Percentiles rank a stretch among this genome's conserved stretches.
Evolutionary conservation across 805 yeast genomes (phyloP).

Genomic region (Suhomyces faveliae): DNA sequence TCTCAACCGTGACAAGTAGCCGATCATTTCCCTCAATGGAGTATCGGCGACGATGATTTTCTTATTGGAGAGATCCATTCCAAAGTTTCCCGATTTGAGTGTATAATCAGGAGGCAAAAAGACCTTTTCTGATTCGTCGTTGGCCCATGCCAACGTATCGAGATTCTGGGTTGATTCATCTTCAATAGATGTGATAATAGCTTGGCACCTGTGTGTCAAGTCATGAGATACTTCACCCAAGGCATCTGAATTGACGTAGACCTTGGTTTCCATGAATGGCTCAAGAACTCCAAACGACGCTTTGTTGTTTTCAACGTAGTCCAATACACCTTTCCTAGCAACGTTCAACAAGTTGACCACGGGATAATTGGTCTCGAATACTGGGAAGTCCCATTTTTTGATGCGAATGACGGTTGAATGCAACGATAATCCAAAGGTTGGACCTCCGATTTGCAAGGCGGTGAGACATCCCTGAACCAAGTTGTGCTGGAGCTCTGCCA

Average conservation of each 20-base stretch:
- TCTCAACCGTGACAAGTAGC: constrained; percentile 74
- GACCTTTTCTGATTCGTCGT: constrained; percentile 55
- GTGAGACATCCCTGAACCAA: constrained; percentile 59
- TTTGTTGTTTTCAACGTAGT: constrained; percentile 20
- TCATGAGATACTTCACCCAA: constrained; percentile 86
- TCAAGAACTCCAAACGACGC: constrained; percentile 61
- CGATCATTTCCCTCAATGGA: constrained; percentile 87
- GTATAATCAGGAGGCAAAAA: constrained; percentile 82
- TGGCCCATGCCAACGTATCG: constrained; percentile 46
- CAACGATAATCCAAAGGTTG: constrained; percentile 52
- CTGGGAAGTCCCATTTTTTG: constrained; percentile 51
- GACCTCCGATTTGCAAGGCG: constrained; percentile 68
- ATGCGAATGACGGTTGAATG: constrained; percentile 61
- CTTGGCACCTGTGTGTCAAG: constrained; percentile 73
- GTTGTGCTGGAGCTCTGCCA: constrained; percentile 53
- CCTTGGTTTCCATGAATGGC: constrained; percentile 79
- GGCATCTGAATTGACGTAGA: constrained; percentile 66
- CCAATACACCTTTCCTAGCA: constrained; percentile 36
- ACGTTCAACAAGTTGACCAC: constrained; percentile 37
- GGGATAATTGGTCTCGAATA: constrained; percentile 43
- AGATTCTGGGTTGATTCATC: constrained; percentile 49
- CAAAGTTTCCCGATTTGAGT: constrained; percentile 26
- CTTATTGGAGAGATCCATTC: constrained; percentile 32
- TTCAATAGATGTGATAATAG: constrained; percentile 67
- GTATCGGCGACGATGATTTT: constrained; percentile 73